Percentiles rank a stretch among this genome's conserved stretches.
These are phyloP conservation scores for Citrus unshiu DNA, from an alignment of 345 rosid species.

Conservation along the genomic window DNA sequence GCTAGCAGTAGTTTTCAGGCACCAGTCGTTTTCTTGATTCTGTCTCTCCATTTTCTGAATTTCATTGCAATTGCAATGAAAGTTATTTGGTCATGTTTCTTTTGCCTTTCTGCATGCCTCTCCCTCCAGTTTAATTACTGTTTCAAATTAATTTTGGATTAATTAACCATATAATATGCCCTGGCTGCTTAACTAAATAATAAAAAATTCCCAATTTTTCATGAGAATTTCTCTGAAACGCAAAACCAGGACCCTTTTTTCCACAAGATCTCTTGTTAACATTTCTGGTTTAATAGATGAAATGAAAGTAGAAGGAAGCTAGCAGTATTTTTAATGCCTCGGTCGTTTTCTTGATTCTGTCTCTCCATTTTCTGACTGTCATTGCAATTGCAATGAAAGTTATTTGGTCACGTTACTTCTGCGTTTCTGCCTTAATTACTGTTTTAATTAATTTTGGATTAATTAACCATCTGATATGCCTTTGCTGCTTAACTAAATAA, in stretches of 20 bases:
- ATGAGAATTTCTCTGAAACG: neutral
- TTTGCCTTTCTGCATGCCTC: too few relatives aligned
- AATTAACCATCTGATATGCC: neutral
- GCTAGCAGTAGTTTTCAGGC: too few relatives aligned
- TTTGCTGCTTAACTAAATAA: neutral
- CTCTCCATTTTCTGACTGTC: neutral
- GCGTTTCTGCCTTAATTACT: too few relatives aligned
- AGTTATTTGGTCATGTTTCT: neutral
- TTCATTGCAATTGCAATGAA: neutral
- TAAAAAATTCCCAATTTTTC: too few relatives aligned
- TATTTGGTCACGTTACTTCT: too few relatives aligned
- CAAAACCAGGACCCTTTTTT: neutral
- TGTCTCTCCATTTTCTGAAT: neutral
- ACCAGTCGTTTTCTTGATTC: too few relatives aligned
- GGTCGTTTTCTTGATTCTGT: too few relatives aligned
- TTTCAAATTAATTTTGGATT: neutral
- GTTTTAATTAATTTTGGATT: neutral
- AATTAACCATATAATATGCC: neutral
- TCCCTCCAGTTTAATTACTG: too few relatives aligned
- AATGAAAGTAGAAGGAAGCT: too few relatives aligned
- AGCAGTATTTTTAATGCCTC: too few relatives aligned
- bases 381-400: neutral
- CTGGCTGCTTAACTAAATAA: neutral
- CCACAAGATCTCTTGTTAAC: too few relatives aligned
- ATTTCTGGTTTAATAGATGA: too few relatives aligned